Base-by-base conservation (phyloP, 331 rosid genomes). In the Prunus yedoensis region DNA sequence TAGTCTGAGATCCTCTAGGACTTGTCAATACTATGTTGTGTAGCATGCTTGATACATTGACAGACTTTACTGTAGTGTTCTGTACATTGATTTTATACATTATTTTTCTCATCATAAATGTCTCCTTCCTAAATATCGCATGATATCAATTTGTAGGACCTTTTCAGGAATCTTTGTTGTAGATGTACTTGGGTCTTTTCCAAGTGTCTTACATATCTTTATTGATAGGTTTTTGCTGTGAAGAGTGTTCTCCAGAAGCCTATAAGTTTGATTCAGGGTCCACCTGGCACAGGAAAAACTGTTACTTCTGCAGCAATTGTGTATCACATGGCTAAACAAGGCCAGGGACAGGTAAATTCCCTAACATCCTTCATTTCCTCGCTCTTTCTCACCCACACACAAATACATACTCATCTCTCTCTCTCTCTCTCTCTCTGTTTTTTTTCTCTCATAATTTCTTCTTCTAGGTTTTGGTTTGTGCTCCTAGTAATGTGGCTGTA, bases 291-390 rank as follows among this genome's bases (percentile, higher is more conserved):
- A 49, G 99, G 99, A 6, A 95, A 95, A 87, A 95, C 99, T 10
- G 99, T 95, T 12, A 95, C 99, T 49, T 95, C 99, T 77, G 99
- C 99, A 54, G 99, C 99, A 47, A 92, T 95, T 77, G 97, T 95
- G 68, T 95, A 95, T 88, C 99, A 95, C 90, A 95, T 95, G 99
- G 99, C 99, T 75, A 95, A 95, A 86, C 99, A 95, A 85, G 97
- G 97, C 72, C 99, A 95, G 86, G 99, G 99, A 51, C 99, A 95
- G 93, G 99, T 91, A 77, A 66, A 68, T 54, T 72, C 41, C 60
- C 35, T 73, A 5, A 25, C 28, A 7, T 41, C 16, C 18, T 47
- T 41, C 43, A 3, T 25, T 35, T 50, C 14, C 47, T 21, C 25
- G 9, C 3, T 32, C 18, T 58, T 16, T 50, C 41, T 57, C 45